Evolutionary conservation across 345 rosid species (phyloP).

Genomic region (Citrus sinensis): DVS_A1.0 CM039164.1:23378501-23379000

Average conservation of each 20-base stretch:
- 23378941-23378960: neutral
- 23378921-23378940: neutral
- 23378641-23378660: neutral
- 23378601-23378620: conserved; percentile 67
- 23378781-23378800: conserved; percentile 93
- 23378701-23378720: neutral
- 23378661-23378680: too few relatives aligned
- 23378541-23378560: conserved; percentile 97
- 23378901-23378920: neutral
- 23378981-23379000: neutral
- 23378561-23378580: conserved; percentile 92
- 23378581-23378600: conserved; percentile 87
- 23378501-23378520: conserved; percentile 12
- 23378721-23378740: conserved; percentile 10
- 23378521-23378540: conserved; percentile 1
- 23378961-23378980: neutral
- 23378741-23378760: conserved; percentile 77
- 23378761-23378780: conserved; percentile 78
- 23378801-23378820: conserved; percentile 77
- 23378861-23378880: neutral
- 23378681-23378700: neutral
- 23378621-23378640: neutral
- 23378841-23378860: conserved; percentile 78
- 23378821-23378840: conserved; percentile 79
- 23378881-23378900: neutral